These are phyloP conservation scores for Vigna trinervia DNA, from an alignment of 306 rosid genomes.

Conservation along the genomic window DNA sequence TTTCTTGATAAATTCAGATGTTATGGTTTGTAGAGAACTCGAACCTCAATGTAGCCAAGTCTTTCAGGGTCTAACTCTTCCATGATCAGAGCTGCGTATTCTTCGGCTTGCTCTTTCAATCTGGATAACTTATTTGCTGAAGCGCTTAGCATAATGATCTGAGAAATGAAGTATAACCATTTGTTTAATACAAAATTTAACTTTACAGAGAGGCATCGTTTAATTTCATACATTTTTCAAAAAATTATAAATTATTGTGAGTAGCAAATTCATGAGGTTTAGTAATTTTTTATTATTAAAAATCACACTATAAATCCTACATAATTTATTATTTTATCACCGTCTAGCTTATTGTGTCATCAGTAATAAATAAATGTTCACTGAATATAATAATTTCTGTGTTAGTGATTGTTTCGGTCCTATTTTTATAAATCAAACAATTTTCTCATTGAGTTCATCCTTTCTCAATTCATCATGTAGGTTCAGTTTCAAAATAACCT, in stretches of 20 bases:
- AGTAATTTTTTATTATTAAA: too few species aligned
- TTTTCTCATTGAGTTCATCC: too few species aligned
- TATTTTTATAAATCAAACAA: too few species aligned
- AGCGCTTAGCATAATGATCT: constrained; percentile 94
- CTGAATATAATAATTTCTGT: too few species aligned
- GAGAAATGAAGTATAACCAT: constrained; percentile 15
- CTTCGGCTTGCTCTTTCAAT: constrained; percentile 96
- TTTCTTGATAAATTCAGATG: neutral
- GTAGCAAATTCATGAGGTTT: neutral
- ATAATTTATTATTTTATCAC: too few species aligned
- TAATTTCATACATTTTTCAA: neutral
- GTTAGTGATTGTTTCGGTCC: too few species aligned
- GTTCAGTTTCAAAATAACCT: neutral
- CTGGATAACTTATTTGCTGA: constrained; percentile 88
- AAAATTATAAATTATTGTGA: neutral
- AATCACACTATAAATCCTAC: too few species aligned
- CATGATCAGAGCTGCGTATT: constrained; percentile 95
- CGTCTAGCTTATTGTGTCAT: too few species aligned
- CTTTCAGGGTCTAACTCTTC: constrained; percentile 94
- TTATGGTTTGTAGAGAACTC: constrained; percentile 9
- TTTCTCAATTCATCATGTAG: too few species aligned
- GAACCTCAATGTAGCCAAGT: constrained; percentile 90
- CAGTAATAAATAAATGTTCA: too few species aligned
- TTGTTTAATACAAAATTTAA: neutral
- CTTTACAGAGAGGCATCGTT: neutral